Conservation (phyloP, 176 grass and related monocot genomes). For the Raddia distichophylla region DNA sequence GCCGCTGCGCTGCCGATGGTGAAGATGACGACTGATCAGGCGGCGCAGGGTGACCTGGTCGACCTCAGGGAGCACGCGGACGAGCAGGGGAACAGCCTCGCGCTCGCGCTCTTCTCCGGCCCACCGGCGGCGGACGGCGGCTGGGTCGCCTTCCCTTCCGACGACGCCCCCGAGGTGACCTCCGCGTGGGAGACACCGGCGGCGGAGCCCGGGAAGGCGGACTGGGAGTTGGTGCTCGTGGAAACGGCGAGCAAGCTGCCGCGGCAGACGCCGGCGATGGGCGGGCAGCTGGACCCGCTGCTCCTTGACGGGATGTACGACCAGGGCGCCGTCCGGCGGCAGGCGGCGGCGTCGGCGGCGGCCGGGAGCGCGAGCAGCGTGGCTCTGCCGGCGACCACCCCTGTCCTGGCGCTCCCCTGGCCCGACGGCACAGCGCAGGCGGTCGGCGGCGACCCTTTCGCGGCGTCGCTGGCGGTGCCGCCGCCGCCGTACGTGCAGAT, state of each 20-base stretch:
- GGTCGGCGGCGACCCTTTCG: conserved; percentile 68
- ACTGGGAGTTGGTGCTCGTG: conserved; percentile 81
- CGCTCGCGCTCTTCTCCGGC: conserved; percentile 75
- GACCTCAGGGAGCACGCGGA: conserved; percentile 65
- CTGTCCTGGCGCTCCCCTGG: conserved; percentile 63
- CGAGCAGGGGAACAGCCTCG: conserved; percentile 68
- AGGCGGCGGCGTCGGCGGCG: conserved; percentile 45
- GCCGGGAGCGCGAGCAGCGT: conserved; percentile 81
- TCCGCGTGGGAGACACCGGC: conserved; percentile 80
- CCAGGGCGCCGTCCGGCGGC: conserved; percentile 59
- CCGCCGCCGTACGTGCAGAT: conserved; percentile 88
- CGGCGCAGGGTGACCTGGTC: conserved; percentile 47
- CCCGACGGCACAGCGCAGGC: conserved; percentile 50
- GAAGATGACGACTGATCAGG: neutral
- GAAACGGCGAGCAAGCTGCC: conserved; percentile 75
- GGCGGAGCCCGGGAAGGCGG: conserved; percentile 62
- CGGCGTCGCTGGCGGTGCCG: conserved; percentile 61
- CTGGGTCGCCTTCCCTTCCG: conserved; percentile 75
- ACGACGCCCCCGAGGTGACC: conserved; percentile 30
- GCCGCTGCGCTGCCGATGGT: neutral
- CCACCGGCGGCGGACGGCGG: conserved; percentile 11
- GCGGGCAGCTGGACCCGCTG: conserved; percentile 67
- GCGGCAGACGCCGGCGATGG: conserved; percentile 54
- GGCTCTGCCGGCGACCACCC: conserved; percentile 32
- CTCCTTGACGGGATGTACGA: conserved; percentile 85